A percentile compares a stretch with the other conserved stretches of the same genome.
These are phyloP conservation scores for Stygiomarasmius scandens DNA, from an alignment of 1,284 basidiomycete genomes.

Conservation along the genomic window DNA sequence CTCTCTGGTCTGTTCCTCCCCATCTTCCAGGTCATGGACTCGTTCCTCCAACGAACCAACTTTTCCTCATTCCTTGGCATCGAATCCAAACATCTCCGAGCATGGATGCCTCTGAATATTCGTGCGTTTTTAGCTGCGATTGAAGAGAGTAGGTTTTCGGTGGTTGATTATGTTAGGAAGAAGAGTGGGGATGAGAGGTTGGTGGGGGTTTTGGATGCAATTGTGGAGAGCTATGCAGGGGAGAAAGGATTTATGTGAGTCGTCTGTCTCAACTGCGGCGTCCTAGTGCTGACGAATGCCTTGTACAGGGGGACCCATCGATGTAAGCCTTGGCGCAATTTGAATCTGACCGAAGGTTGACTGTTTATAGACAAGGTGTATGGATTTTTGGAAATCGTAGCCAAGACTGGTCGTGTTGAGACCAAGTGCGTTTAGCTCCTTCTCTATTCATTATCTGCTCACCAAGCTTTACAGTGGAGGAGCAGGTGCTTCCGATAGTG, in stretches of 20 bases:
- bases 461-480: slow-evolving; percentile 6
- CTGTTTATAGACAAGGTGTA: slow-evolving; percentile 16
- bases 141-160: slow-evolving; percentile 14
- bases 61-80: slow-evolving; percentile 17
- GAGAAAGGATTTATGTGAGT: slow-evolving; percentile 17
- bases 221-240: slow-evolving; percentile 16
- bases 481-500: slow-evolving; percentile 11
- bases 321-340: slow-evolving; percentile 1
- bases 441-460: neutral
- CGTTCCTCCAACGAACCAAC: slow-evolving; percentile 9
- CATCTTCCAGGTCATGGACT: slow-evolving; percentile 14
- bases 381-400: slow-evolving; percentile 17
- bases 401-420: slow-evolving; percentile 17
- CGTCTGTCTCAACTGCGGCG: neutral
- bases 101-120: slow-evolving; percentile 18
- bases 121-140: slow-evolving; percentile 15
- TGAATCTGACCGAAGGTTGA: too few relatives aligned
- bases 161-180: slow-evolving; percentile 12
- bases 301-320: slow-evolving; percentile 16
- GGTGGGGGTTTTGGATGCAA: slow-evolving; percentile 14
- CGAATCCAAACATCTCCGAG: slow-evolving; percentile 15
- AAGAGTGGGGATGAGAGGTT: slow-evolving; percentile 7
- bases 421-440: slow-evolving; percentile 8
- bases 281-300: too few relatives aligned
- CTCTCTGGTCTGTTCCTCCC: slow-evolving; percentile 15